Evolutionary conservation across 208 protist genomes (phyloP), one percentile per base, ranked within the genome.

Genomic region (Crithidia thermophila): DNA sequence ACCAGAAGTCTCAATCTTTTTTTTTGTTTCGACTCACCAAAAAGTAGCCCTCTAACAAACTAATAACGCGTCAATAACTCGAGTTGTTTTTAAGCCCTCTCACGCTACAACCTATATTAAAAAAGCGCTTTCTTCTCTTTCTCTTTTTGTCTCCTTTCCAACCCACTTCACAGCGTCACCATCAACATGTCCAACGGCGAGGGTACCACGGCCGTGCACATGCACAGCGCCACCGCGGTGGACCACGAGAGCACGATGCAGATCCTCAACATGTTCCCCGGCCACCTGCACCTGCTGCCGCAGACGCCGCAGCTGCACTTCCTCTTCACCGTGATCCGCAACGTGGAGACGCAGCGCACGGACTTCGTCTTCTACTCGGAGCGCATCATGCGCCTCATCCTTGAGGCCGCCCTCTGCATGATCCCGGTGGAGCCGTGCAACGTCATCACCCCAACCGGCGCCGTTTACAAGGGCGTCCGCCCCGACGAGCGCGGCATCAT

Each of bases 301-400:
- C 90, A 97, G 67, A 98, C 91, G 2, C 81, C 71, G 31, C 97
- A 99, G 78, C 72, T 98, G 52, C 79, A 84, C 64, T 96, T 91
- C 46, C 73, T 99, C 46, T 94, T 97, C 57, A 99, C 97, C n/a
- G 88, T 98, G 4, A 98, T 99, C 46, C 84, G 98, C 28, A 82
- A 99, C 66, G 53, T 73, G 23, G 81, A 95, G 18, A 98, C 95
- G 2, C 65, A 73, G 43, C 85, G 94, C 43, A 91, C 95, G 9
- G 97, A 99, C 58, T 99, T 99, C 77, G 87, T 99, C 37, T 99
- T 98, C 66, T 98, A 98, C 85, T 84, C 92, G 16, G 94, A 99
- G 70, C 91, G 98, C 33, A 91, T 99, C 39, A 98, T 98, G 58
- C 93, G 92, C 14, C 77, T 99, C 2, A 83, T 99, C 11, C 80